Evolutionary conservation across 768 basidiomycete genomes (phyloP).

Genomic region (Mycena amicta): DNA sequence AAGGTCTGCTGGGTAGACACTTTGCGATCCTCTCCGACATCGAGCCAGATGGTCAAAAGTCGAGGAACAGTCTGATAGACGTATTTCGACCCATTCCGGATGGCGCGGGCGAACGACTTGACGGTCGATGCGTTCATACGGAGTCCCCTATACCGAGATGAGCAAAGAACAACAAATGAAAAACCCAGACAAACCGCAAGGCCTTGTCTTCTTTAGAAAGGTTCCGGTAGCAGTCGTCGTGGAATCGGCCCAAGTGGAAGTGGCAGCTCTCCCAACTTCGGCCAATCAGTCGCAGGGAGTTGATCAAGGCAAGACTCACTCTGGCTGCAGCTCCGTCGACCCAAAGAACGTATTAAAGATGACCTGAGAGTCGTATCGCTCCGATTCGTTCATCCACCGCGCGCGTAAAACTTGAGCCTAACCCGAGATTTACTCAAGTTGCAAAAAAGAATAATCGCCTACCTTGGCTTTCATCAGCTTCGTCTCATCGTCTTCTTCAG

Average conservation of each 20-base stretch:
- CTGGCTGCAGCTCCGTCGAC: constrained; percentile 51
- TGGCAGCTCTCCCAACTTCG: constrained; percentile 80
- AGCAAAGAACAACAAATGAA: neutral
- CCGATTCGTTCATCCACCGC: constrained; percentile 92
- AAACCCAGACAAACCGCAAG: constrained; percentile 40
- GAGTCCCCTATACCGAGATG: constrained; percentile 45
- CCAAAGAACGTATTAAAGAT: constrained; percentile 62
- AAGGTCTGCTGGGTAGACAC: constrained; percentile 41
- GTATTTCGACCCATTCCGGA: constrained; percentile 87
- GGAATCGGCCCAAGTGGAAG: constrained; percentile 87
- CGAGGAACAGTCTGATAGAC: constrained; percentile 95
- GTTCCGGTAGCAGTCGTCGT: constrained; percentile 73
- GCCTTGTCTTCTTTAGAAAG: constrained; percentile 48
- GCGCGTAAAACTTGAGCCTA: constrained; percentile 82
- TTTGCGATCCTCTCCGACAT: constrained; percentile 68
- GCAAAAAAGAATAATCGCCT: constrained; percentile 6
- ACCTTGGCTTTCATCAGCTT: constrained; percentile 75
- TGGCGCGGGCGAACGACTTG: constrained; percentile 67
- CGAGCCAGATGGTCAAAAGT: constrained; percentile 92
- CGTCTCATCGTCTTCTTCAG: constrained; percentile 52
- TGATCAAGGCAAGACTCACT: constrained; percentile 38
- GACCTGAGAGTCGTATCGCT: constrained; percentile 68
- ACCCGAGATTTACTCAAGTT: constrained; percentile 3
- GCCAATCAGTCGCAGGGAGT: constrained; percentile 1
- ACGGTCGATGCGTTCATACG: constrained; percentile 70